Conservation (phyloP, 2,329 filamentous ascomycete genomes). For the Pestalotiopsis fici region DNA sequence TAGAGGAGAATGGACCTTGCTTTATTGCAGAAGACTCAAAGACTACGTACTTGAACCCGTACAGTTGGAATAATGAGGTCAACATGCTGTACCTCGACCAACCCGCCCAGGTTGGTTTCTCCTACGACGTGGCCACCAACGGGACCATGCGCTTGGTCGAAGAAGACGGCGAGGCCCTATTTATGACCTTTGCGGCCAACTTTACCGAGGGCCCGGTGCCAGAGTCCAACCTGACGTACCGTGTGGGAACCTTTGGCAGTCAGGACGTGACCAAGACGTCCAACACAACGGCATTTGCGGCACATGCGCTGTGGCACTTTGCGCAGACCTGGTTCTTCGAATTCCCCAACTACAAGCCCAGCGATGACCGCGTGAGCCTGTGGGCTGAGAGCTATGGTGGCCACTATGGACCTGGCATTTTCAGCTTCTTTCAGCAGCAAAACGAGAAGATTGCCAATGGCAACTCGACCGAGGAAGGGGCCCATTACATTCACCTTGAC, state of each 20-base stretch:
- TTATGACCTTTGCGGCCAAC: conserved; percentile 21
- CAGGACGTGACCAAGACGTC: conserved; percentile 44
- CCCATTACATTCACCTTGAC: conserved; percentile 30
- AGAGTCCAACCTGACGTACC: conserved; percentile 36
- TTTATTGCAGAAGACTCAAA: conserved; percentile 45
- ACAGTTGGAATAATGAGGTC: conserved; percentile 58
- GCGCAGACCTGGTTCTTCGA: conserved; percentile 57
- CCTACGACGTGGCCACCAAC: conserved; percentile 61
- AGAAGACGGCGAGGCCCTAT: conserved; percentile 16
- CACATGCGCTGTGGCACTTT: conserved; percentile 62
- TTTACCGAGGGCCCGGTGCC: conserved; percentile 37
- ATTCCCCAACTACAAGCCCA: conserved; percentile 57
- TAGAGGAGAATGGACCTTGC: conserved; percentile 53
- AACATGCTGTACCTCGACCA: conserved; percentile 56
- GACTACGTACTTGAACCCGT: conserved; percentile 53
- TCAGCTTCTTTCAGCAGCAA: conserved; percentile 29
- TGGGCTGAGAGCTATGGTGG: conserved; percentile 35
- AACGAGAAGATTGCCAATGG: conserved; percentile 31
- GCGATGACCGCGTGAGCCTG: conserved; percentile 54
- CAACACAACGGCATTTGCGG: conserved; percentile 49
- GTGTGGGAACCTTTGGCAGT: conserved; percentile 57
- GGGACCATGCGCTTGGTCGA: conserved; percentile 45
- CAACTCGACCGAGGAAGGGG: conserved; percentile 25
- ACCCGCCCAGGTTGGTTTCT: conserved; percentile 64
- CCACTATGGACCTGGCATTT: conserved; percentile 31